Evolutionary conservation across 2,329 filamentous ascomycete genomes (phyloP).

Genomic region (Talaromyces rugulosus): DNA sequence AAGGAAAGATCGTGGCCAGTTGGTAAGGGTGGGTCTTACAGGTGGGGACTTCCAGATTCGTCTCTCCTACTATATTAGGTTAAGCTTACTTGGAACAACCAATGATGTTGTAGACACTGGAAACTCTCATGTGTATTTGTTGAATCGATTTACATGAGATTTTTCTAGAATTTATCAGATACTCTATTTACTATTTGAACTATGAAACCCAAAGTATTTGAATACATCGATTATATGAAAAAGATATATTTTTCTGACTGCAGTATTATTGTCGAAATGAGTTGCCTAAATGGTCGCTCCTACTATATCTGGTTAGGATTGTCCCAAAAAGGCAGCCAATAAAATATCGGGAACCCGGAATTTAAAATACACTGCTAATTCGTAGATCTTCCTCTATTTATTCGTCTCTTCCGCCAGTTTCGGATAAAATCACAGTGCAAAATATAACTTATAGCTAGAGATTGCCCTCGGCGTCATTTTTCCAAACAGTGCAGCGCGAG

Average conservation of each 20-base stretch:
- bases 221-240: neutral
- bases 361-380: neutral
- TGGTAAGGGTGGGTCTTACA: neutral
- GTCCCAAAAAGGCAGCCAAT: neutral
- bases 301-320: neutral
- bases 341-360: neutral
- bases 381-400: neutral
- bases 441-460: neutral
- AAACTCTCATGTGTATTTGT: neutral
- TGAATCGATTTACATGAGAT: neutral
- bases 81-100: neutral
- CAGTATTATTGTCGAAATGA: neutral
- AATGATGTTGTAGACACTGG: neutral
- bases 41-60: neutral
- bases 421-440: neutral
- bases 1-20: neutral
- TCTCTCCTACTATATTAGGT: neutral
- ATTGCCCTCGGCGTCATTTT: neutral
- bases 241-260: neutral
- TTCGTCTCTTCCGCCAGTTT: neutral
- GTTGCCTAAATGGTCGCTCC: constrained; percentile 6
- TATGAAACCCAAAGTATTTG: neutral
- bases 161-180: neutral
- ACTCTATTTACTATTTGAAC: neutral
- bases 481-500: neutral